Evolutionary conservation across 768 basidiomycete species (phyloP).

Genomic region (Phaeotremella fagi): DNA sequence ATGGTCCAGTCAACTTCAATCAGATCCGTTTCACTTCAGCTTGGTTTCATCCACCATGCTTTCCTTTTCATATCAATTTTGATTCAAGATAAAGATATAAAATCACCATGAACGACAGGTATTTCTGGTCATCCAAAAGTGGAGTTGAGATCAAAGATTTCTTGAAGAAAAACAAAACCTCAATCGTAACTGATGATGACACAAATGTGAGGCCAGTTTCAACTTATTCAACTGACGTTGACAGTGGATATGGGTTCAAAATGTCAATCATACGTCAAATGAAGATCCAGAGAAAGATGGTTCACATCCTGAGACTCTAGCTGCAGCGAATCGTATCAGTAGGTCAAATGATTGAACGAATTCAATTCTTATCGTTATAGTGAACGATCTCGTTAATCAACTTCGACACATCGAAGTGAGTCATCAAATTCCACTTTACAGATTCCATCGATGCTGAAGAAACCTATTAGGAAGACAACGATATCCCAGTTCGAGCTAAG

Average conservation of each 20-base stretch:
- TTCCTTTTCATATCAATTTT: too few species aligned
- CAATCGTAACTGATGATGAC: conserved; percentile 11
- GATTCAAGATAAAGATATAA: too few species aligned
- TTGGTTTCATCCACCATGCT: too few species aligned
- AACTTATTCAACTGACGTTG: neutral
- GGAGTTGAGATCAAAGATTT: too few species aligned
- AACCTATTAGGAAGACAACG: conserved; percentile 8
- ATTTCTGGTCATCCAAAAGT: neutral
- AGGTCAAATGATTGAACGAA: neutral
- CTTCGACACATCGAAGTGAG: conserved; percentile 15
- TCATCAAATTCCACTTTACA: neutral
- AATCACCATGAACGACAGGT: too few species aligned
- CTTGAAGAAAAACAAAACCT: conserved; percentile 7
- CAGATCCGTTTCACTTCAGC: too few species aligned
- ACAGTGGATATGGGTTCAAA: conserved; percentile 23
- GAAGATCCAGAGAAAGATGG: conserved; percentile 14
- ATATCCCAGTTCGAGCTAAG: conserved; percentile 9
- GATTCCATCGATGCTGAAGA: neutral
- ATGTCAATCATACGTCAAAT: neutral
- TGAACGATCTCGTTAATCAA: conserved; percentile 5
- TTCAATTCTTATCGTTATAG: conserved; percentile 6
- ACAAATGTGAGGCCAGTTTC: neutral
- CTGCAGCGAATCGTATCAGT: conserved; percentile 11
- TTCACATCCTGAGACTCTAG: neutral
- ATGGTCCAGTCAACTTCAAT: too few species aligned